phyloP scores from a whole-genome alignment of 345 rosid genomes.

The Trapa incisa region DNA sequence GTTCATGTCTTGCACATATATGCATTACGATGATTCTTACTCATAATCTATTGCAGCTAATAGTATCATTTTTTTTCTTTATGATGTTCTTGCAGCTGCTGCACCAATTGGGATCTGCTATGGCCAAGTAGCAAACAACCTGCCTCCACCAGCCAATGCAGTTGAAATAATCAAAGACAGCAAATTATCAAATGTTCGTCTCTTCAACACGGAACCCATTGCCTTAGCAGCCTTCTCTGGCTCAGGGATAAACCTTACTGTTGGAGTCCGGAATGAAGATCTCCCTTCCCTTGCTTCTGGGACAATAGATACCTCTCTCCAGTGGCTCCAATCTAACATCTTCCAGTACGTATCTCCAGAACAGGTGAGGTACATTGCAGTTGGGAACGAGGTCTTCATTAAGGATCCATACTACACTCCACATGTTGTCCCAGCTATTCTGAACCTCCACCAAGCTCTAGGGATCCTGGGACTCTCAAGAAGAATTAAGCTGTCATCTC shows the following conservation, averaged over 20 bases:
- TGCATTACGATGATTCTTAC: neutral
- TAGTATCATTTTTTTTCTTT: neutral
- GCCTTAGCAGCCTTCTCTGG: conserved; percentile 21
- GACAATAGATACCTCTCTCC: conserved; percentile 6
- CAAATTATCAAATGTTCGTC: conserved; percentile 18
- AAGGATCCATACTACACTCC: conserved; percentile 21
- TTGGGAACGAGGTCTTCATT: conserved; percentile 28
- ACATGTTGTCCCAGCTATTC: conserved; percentile 19
- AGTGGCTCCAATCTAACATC: conserved; percentile 24
- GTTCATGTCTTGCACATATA: neutral
- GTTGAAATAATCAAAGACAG: conserved; percentile 18
- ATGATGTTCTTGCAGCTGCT: conserved; percentile 13
- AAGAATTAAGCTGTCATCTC: conserved; percentile 20
- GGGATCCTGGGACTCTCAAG: conserved; percentile 11
- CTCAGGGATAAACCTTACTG: conserved; percentile 21
- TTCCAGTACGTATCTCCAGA: conserved; percentile 16
- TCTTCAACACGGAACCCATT: conserved; percentile 22
- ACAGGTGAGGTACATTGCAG: conserved; percentile 22
- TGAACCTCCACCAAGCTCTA: conserved; percentile 21
- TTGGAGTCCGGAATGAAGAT: conserved; percentile 27
- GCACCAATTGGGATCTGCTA: conserved; percentile 28
- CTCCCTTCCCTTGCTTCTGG: conserved; percentile 23
- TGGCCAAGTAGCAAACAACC: conserved; percentile 25
- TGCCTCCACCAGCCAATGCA: conserved; percentile 14
- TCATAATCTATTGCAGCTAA: neutral